phyloP scores from a whole-genome alignment of 1,139 yeast genomes.

The Suhomyces taliae region DNA sequence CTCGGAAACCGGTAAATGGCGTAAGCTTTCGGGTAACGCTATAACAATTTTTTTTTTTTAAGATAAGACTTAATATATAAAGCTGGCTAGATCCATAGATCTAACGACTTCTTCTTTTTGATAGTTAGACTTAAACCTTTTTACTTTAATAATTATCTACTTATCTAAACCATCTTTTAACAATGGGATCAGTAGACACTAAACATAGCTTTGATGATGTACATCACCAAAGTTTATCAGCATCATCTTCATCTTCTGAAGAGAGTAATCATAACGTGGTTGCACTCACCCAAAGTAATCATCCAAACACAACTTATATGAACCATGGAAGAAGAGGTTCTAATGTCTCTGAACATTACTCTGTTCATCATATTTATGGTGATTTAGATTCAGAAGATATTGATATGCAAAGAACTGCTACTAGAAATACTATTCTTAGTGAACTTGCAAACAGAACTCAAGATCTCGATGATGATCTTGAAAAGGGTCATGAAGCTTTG shows the following conservation, averaged over 20 bases:
- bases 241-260: constrained; percentile 12
- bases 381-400: constrained; percentile 26
- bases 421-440: constrained; percentile 22
- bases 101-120: too few species aligned
- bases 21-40: background rate
- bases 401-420: constrained; percentile 20
- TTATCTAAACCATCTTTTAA: too few species aligned
- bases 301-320: background rate
- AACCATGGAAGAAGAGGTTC: constrained; percentile 15
- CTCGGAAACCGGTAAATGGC: background rate
- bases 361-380: constrained; percentile 38
- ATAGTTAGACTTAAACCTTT: too few species aligned
- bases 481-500: constrained; percentile 10
- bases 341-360: constrained; percentile 18
- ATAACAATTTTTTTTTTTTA: too few species aligned
- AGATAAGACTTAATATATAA: too few species aligned
- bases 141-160: too few species aligned
- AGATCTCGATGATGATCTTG: constrained; percentile 11
- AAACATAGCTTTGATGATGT: constrained; percentile 4
- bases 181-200: constrained; percentile 4
- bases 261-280: constrained; percentile 1
- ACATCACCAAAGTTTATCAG: constrained; percentile 8
- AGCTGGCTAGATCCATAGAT: too few species aligned
- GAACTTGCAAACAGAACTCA: constrained; percentile 18
- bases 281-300: constrained; percentile 8